Evolutionary conservation across 495 filamentous ascomycete genomes (phyloP), one percentile per base, ranked within the genome.

Genomic region (Rhypophila decipiens): DNA sequence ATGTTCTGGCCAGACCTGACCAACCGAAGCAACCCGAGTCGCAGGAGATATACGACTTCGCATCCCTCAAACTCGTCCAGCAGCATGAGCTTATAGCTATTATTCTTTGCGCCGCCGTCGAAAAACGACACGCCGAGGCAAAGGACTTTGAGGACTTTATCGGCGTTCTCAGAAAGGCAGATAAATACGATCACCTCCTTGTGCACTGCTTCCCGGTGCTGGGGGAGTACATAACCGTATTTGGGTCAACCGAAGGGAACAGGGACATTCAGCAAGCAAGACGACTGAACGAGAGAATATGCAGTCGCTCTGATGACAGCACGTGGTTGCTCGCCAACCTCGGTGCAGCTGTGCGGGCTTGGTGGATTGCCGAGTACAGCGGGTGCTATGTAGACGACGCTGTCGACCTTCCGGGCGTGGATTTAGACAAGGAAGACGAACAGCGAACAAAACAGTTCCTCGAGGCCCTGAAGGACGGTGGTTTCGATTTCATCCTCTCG

Each of bases 351-450:
- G 71, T 86, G 8, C 74, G 74, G 21, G 77, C 80, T 4, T 85
- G 84, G 73, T 99, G 93, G 93, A 75, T 96, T 31, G 82, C 86
- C 37, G 88, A 96, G 47, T 96, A 96, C 63, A 95, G 87, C 60
- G 87, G 84, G 12, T 89, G 86, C 74, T 95, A 88, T 60, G 72
- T 83, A 49, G 90, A 96, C 53, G 75, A 82, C 44, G 71, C 72
- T 37, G 67, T 74, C 15, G 75, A 73, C 49, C 64, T 79, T 5
- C 74, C 73, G 24, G 55, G 59, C 33, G 60, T 77, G 51, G 71
- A 82, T 50, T 60, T 77, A 18, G 69, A 77, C 41, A 57, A 70
- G 61, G 88, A 93, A 63, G 79, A 81, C 20, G 77, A 79, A 34
- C 73, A 79, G 49, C 80, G 86, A 36, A 79, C 81, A 3, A 80